Base-by-base conservation (phyloP, 441 rosid genomes). In the Monsonia emarginata region DNA sequence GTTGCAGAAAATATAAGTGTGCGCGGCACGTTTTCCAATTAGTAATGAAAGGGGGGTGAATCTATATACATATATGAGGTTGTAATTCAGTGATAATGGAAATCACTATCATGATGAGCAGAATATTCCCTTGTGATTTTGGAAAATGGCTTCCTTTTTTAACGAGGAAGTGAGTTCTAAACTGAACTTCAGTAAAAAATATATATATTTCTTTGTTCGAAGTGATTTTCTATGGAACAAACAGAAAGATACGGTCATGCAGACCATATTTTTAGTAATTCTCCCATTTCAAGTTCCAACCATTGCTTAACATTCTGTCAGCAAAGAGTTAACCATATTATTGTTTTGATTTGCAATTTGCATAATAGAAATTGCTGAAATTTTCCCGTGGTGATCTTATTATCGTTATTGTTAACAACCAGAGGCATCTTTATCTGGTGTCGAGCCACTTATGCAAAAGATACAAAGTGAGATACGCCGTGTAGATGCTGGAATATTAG, bases 391-490 rank as follows among this genome's bases (percentile, higher is more conserved):
- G 38, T 61, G 22, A 32, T 16, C 46, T 68, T 18, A 61, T 8
- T 60, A 27, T 31, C 56, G 28, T 60, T 46, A 56, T 75, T 67
- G 54, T 66, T 78, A 52, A 57, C 74, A 56, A 78, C n/a, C 96
- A 91, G 98, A 95, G 86, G 93, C 96, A 72, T 95, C 98, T 19
- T 84, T 91, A 57, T 85, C 98, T 78, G 99, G 97, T 21, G 93
- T 95, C 54, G 98, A 91, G 86, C 99, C 96, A 0, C 86, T 95
- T 48, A 95, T 95, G 98, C 97, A 91, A 71, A 95, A 95, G 87
- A 90, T 95, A 76, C 98, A 88, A 58, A 78, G 89, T 64, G 98
- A 95, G 84, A 89, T 95, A 65, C 86, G 93, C 6, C 90, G 89
- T 9, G 97, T 95, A 42, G 99, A 95, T 81, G 91, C 90, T 7